Evolutionary conservation across 805 yeast genomes (phyloP), one percentile per base, ranked within the genome.

Genomic region (Candida suzukii): DNA sequence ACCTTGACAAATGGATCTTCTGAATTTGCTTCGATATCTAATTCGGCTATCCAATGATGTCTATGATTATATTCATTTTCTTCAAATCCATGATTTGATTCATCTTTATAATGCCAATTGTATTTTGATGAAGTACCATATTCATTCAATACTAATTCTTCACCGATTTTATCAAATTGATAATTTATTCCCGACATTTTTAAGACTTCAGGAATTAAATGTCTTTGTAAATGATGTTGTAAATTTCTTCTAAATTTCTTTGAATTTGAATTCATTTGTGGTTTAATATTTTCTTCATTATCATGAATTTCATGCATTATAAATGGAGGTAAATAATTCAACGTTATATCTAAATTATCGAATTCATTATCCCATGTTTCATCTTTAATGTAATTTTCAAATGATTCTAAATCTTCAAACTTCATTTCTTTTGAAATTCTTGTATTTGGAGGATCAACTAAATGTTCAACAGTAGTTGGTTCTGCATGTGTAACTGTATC

Each of bases 291-390:
- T 40, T 83, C 88, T 44, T 79, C 76, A 53, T 82, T 78, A 43
- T 79, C 76, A 48, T 80, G 85, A 46, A 80, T 73, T 43, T 78
- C 83, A 47, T 74, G 73, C 58, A 81, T 49, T 37, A 83, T 74
- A 56, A 83, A 83, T 39, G 91, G 91, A 18, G 93, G 93, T 53
- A 76, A 70, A 61, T 83, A 83, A 39, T 67, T 68, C 45, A 83
- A 65, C 46, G 75, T 80, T 29, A 85, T 84, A 54, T 81, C 83
- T 49, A 80, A 64, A 51, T 78, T 73, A 55, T 78, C 85, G 50
- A 74, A 79, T 45, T 83, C 90, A 46, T 82, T 79, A 58, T 83
- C 90, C 73, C 85, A 81, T 3, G 83, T 76, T 54, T 82, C 90
- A 56, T 80, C 85, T 53, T 78, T 71, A 44, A 83, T 66, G 58